A percentile compares a stretch with the other conserved stretches of the same genome.
Evolutionary conservation across 305 asterid species (phyloP).

Genomic region (Fraxinus floribunda): DNA sequence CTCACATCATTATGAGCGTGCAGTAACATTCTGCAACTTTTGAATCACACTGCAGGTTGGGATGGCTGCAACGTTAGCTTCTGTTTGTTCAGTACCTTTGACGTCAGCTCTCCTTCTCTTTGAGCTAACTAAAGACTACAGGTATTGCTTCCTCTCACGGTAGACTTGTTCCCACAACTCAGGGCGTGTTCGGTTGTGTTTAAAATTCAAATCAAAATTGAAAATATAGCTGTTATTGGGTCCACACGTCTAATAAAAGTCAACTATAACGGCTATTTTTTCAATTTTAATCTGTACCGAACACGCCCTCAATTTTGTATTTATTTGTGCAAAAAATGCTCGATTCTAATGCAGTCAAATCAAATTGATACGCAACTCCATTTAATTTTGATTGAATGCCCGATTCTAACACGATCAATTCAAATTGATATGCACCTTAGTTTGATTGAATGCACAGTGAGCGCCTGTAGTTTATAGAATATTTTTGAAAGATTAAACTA

Average conservation of each 20-base stretch:
- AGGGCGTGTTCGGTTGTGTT: neutral
- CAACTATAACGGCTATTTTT: no score
- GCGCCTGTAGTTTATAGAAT: neutral
- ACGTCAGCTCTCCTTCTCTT: constrained; percentile 91
- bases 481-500: neutral
- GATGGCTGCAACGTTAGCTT: constrained; percentile 98
- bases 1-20: constrained; percentile 15
- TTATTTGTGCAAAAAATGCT: constrained; percentile 10
- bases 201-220: no score
- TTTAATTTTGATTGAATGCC: neutral
- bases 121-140: constrained; percentile 90
- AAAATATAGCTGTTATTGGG: no score
- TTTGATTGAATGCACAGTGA: neutral
- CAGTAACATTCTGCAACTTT: constrained; percentile 17
- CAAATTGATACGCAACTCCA: neutral
- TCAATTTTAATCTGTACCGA: no score
- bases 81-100: constrained; percentile 95
- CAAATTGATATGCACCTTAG: neutral
- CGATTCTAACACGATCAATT: neutral
- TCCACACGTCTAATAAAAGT: no score
- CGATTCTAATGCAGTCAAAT: neutral
- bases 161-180: constrained; percentile 28
- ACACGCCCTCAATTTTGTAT: neutral
- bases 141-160: constrained; percentile 98
- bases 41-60: constrained; percentile 68